Evolutionary conservation across 2,329 filamentous ascomycete species (phyloP).

Genomic region (Calcarisporium arbuscula): DNA sequence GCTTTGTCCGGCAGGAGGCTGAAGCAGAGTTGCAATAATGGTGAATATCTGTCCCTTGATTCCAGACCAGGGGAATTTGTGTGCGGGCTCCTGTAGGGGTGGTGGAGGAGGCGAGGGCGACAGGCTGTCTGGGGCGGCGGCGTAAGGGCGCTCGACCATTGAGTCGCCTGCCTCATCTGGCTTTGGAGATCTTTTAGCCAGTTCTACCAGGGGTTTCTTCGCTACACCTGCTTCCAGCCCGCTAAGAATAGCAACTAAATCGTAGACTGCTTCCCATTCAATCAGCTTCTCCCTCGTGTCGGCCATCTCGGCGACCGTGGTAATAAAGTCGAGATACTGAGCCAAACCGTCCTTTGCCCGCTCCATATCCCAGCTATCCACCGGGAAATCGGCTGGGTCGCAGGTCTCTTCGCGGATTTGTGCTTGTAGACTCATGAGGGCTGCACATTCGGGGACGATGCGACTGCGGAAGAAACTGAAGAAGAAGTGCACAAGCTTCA

Average conservation of each 20-base stretch:
- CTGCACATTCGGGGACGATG: constrained; percentile 88
- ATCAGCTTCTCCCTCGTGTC: constrained; percentile 80
- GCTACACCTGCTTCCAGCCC: constrained; percentile 84
- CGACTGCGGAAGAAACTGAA: constrained; percentile 88
- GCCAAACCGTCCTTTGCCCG: constrained; percentile 90
- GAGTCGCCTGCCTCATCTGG: constrained; percentile 19
- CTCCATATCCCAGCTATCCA: constrained; percentile 97
- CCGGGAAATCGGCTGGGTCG: constrained; percentile 80
- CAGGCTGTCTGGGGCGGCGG: constrained; percentile 20
- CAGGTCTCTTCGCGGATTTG: constrained; percentile 74
- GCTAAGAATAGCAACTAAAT: constrained; percentile 79
- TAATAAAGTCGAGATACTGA: constrained; percentile 91
- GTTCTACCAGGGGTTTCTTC: constrained; percentile 62
- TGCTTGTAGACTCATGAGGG: constrained; percentile 88
- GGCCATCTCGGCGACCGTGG: constrained; percentile 77
- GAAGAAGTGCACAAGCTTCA: constrained; percentile 74
- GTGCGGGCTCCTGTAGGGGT: constrained; percentile 54
- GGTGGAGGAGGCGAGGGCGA: constrained; percentile 32
- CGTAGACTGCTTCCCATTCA: constrained; percentile 86
- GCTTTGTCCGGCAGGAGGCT: constrained; percentile 62
- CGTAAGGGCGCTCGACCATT: constrained; percentile 60
- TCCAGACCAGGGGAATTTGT: constrained; percentile 61
- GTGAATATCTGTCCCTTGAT: constrained; percentile 91
- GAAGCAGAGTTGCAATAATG: constrained; percentile 81
- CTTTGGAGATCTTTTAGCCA: constrained; percentile 24